Evolutionary conservation across 2,329 filamentous ascomycete species (phyloP), one percentile per base, ranked within the genome.

Genomic region (Trichoderma sp.): DNA sequence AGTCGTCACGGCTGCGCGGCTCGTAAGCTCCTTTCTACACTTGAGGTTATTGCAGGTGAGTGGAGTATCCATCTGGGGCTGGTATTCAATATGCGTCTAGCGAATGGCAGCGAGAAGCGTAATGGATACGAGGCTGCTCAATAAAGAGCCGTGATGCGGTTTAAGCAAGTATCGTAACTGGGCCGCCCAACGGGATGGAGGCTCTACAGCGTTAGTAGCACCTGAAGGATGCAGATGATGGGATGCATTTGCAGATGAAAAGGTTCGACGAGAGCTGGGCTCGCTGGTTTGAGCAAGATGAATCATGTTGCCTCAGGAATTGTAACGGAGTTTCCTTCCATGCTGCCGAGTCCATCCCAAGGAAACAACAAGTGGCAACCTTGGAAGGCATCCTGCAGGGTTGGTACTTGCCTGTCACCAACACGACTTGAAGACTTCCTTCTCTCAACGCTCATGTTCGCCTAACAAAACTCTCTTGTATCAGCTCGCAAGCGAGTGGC

Each of bases 1-100:
- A 15, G 92, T 95, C 5, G 94, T 97, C 37, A 97, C 92, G 1
- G 97, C 84, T 12, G 93, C 94, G 70, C 86, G 84, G 48, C 91
- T 88, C 37, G 82, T 84, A 37, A 97, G 84, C 71, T 89, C 86
- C 48, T 81, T 82, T 56, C 92, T 87, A 74, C 94, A 97, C 70
- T 89, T 90, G 39, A 94, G 83, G 32, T 88, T 86, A 76, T 97
- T 97, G 82, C 94, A 97, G 39, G 87, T 86, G 27, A 97, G 81
- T 25, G 84, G 81, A 68, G 90, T 87, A 68, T 97, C 92, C 91
- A 96, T 95, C 37, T 19, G 48, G 50, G 12, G 9, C 13, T 19
- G 32, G 50, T 13, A 2, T 15, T n/a, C n/a, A 9, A 4, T 10
- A 50, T 48, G n/a, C 39, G 15, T 19, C 52, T 19, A 19, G 15